A percentile compares a stretch with the other conserved stretches of the same genome.
Conservation (phyloP, 2,329 filamentous ascomycete genomes). For the Fusarium penzigii region DNA sequence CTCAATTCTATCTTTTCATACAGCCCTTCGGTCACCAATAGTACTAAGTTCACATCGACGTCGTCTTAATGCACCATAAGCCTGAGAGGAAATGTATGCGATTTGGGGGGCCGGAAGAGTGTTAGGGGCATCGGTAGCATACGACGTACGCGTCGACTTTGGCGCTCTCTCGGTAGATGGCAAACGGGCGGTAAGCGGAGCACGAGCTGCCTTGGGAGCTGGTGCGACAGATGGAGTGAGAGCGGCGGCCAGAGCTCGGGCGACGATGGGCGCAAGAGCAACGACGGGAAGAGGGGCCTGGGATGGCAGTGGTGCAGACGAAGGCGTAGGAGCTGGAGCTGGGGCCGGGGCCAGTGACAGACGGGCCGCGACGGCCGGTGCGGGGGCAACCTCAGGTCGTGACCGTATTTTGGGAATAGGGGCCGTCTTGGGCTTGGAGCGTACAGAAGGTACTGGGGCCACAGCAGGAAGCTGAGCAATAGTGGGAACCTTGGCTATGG, state of each 20-base stretch:
- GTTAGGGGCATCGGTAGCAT: too few relatives aligned
- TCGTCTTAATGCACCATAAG: too few relatives aligned
- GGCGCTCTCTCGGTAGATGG: slow-evolving; percentile 11
- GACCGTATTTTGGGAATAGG: slow-evolving; percentile 1
- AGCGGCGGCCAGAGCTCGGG: slow-evolving; percentile 2
- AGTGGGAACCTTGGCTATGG: background rate
- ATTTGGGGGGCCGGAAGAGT: too few relatives aligned
- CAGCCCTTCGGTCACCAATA: too few relatives aligned
- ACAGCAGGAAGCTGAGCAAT: background rate
- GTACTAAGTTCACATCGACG: too few relatives aligned
- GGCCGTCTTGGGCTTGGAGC: background rate
- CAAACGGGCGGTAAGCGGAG: background rate
- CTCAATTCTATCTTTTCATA: too few relatives aligned
- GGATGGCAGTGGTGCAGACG: background rate
- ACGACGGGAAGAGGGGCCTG: slow-evolving; percentile 12
- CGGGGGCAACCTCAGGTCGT: slow-evolving; percentile 2
- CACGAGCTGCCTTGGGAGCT: slow-evolving; percentile 4
- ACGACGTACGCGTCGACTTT: background rate
- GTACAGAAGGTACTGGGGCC: background rate
- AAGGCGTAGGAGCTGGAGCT: background rate
- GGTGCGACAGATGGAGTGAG: slow-evolving; percentile 5
- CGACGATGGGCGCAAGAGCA: slow-evolving; percentile 14
- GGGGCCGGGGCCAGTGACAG: slow-evolving; percentile 10
- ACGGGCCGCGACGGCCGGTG: slow-evolving; percentile 4
- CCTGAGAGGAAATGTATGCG: too few relatives aligned